phyloP scores from a whole-genome alignment of 2,329 filamentous ascomycete genomes.

The Ceratocystis diversiconidia region DNA sequence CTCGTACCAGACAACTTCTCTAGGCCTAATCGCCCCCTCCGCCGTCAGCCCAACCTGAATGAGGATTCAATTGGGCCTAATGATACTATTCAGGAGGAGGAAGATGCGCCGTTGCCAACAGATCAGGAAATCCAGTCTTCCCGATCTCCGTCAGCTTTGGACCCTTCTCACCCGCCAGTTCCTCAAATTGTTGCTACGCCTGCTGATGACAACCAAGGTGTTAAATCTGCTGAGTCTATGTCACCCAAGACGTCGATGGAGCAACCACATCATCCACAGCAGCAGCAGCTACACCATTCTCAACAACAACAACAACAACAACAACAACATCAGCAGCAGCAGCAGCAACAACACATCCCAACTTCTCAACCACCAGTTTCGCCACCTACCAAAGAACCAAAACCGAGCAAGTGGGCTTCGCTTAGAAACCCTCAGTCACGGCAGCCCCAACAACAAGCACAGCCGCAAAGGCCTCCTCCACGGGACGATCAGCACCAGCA shows the following conservation, averaged over 20 bases:
- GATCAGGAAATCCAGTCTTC: background rate
- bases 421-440: slow-evolving; percentile 4
- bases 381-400: slow-evolving; percentile 12
- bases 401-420: slow-evolving; percentile 7
- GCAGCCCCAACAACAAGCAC: slow-evolving; percentile 16
- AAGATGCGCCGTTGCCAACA: background rate
- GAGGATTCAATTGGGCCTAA: slow-evolving; percentile 27
- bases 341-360: background rate
- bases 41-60: slow-evolving; percentile 36
- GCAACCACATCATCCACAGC: background rate
- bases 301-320: background rate
- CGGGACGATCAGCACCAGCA: slow-evolving; percentile 8
- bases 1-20: slow-evolving; percentile 43
- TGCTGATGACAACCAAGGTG: slow-evolving; percentile 24
- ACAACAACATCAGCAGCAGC: slow-evolving; percentile 3
- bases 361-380: slow-evolving; percentile 10
- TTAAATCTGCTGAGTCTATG: background rate
- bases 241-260: background rate
- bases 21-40: slow-evolving; percentile 37
- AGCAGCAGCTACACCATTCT: background rate
- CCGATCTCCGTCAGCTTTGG: slow-evolving; percentile 16
- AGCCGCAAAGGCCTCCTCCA: slow-evolving; percentile 11
- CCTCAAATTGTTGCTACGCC: slow-evolving; percentile 55
- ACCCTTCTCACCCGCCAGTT: slow-evolving; percentile 26
- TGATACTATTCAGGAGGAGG: slow-evolving; percentile 1